These are phyloP conservation scores for Yarrowia galli DNA, from an alignment of 1,139 yeast genomes.

Conservation along the genomic window DNA sequence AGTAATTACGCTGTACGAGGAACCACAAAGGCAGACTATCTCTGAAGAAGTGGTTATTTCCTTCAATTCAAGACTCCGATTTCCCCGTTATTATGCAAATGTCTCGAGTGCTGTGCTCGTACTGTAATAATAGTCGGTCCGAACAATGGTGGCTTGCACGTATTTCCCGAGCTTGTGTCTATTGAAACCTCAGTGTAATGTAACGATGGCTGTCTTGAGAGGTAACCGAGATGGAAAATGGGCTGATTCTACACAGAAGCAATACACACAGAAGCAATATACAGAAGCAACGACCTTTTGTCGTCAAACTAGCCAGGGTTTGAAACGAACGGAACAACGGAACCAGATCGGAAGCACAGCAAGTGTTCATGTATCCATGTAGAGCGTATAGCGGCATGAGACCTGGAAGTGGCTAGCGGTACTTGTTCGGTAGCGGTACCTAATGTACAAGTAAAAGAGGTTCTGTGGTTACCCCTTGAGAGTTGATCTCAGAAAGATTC, in stretches of 20 bases:
- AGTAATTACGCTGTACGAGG: neutral
- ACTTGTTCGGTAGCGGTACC: too few species aligned
- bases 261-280: neutral
- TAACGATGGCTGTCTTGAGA: neutral
- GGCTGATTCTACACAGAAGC: neutral
- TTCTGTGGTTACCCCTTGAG: too few species aligned
- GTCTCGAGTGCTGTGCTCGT: neutral
- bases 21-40: neutral
- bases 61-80: too few species aligned
- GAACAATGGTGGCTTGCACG: neutral
- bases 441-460: too few species aligned
- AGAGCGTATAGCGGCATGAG: too few species aligned
- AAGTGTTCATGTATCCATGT: neutral
- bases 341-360: neutral
- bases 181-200: neutral
- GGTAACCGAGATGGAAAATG: neutral
- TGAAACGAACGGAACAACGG: too few species aligned
- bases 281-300: neutral
- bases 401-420: too few species aligned
- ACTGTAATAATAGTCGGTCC: neutral
- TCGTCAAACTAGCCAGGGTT: too few species aligned
- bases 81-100: neutral
- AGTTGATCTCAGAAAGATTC: too few species aligned
- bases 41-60: neutral
- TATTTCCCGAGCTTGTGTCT: neutral